Base-by-base conservation (phyloP, 306 rosid genomes). In the Gynostemma pentaphyllum region DNA sequence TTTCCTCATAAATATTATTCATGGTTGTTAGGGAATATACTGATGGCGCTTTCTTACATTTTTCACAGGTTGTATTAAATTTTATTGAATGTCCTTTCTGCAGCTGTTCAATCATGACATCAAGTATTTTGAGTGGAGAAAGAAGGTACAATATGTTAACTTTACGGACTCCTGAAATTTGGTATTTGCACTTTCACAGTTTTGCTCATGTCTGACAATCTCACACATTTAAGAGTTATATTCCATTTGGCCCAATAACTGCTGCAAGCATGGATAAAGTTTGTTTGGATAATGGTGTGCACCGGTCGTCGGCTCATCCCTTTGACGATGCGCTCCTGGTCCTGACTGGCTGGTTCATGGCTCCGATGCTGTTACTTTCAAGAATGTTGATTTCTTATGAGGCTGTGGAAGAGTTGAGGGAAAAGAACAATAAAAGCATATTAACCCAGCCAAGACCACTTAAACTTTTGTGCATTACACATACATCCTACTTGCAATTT, bases 51-150 rank as follows among this genome's bases (percentile, higher is more conserved):
- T 16, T 50, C 11, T 50, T 50, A 9, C 57, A 8, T 26, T 52
- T 50, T 32, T 65, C 24, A 49, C 55, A 94, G 99, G 81, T 72
- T 72, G 64, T 67, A 64, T 60, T 68, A 75, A 70, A 52, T 74
- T 83, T 76, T 83, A 57, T 88, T 84, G 97, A 76, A 86, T 94
- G 97, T 81, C 62, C 70, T 82, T 78, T 84, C 70, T 66, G 74
- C 68, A 11, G 74, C 85, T 28, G 49, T 72, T 42, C 64, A 79
- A 79, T 70, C 42, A 86, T 81, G 87, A 75, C 94, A 36, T 94
- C 97, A 23, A 92, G 83, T 76, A 77, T 82, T 87, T 66, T 79
- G 80, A 81, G 72, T 9, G 97, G 99, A 80, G 99, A 94, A 50
- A 75, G 89, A 69, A 88, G 99, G 99, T 94, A 82, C 49, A 21